Evolutionary conservation across 129 eudicot species (phyloP), one percentile per base, ranked within the genome.

Genomic region (Lactuca sativa): DNA sequence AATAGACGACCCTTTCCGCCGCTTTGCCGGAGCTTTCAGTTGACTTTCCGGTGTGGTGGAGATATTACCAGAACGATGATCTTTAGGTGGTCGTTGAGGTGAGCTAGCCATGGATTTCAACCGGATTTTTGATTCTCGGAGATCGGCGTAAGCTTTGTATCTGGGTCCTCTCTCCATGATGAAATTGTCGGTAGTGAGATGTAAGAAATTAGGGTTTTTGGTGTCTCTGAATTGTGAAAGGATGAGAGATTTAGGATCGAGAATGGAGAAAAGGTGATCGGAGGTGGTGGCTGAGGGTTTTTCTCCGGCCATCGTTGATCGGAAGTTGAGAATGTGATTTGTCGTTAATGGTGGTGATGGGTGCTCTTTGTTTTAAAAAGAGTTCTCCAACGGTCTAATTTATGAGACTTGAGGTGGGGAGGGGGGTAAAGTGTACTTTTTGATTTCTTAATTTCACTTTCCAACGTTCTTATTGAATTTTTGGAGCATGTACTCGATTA

Each of bases 301-400:
- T 43, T 56, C 77, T 78, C 77, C 90, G 74, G 95, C 88, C 97
- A 89, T 93, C 70, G 88, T 68, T 77, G 81, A 36, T 72, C 70
- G 65, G 57, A 34, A 36, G 25, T 56, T 69, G 6, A 11, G 12
- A 31, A 8, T 44, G 52, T 8, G 70, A 14, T 66, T 65, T 59
- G 82, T 58, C 37, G 6, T 41, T 30, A 47, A 58, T 33, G 64
- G 40, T 37, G 9, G 34, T 40, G 41, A 51, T 40, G 11, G 36
- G 13, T 7, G 7, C 7, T 54, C 15, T 11, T n/a, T 47, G 66
- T 7, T 58, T 64, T 72, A 76, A 69, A 64, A 77, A 21, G 41
- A 8, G 56, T 16, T 69, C 48, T 63, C 81, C 85, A 91, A 91
- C 97, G 97, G 97, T 91, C 97, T 77, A 73, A 91, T 85, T 64